phyloP scores from a whole-genome alignment of 352 stramenopile species.

The Pythium aristosporum region DNA sequence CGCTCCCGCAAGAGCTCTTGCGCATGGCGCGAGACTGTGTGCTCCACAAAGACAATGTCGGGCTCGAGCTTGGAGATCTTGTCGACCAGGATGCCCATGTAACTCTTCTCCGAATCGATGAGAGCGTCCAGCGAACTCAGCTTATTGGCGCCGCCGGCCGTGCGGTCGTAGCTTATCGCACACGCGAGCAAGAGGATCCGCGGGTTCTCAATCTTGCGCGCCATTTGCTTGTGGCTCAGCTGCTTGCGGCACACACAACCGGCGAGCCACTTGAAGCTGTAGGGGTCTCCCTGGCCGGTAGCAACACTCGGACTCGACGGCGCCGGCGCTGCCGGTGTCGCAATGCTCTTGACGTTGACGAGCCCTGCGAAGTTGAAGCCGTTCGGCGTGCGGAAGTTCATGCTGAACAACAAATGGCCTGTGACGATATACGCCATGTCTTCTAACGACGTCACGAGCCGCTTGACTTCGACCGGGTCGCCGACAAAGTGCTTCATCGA shows the following conservation, averaged over 20 bases:
- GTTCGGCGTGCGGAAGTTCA: slow-evolving; percentile 70
- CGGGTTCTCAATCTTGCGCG: slow-evolving; percentile 90
- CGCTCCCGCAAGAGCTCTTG: slow-evolving; percentile 92
- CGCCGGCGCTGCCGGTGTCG: slow-evolving; percentile 28
- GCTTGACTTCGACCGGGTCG: slow-evolving; percentile 39
- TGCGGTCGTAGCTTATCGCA: slow-evolving; percentile 96
- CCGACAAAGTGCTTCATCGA: slow-evolving; percentile 31
- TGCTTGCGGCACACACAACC: slow-evolving; percentile 96
- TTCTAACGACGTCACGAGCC: slow-evolving; percentile 50
- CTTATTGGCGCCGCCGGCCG: slow-evolving; percentile 65
- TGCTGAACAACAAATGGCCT: slow-evolving; percentile 74
- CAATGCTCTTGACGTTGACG: slow-evolving; percentile 86
- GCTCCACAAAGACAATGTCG: slow-evolving; percentile 94
- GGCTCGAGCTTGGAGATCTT: slow-evolving; percentile 96
- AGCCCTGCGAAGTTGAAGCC: slow-evolving; percentile 82
- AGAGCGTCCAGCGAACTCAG: slow-evolving; percentile 95
- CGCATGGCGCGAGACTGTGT: slow-evolving; percentile 86
- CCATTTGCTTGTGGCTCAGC: slow-evolving; percentile 96
- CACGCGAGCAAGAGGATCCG: slow-evolving; percentile 96
- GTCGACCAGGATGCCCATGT: slow-evolving; percentile 96
- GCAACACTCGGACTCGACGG: neutral
- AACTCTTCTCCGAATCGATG: slow-evolving; percentile 95
- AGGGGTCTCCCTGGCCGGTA: slow-evolving; percentile 60
- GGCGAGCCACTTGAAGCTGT: slow-evolving; percentile 94
- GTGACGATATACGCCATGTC: slow-evolving; percentile 79